These are phyloP conservation scores for Viola pubescens DNA, from an alignment of 441 rosid species.

Conservation along the genomic window DNA sequence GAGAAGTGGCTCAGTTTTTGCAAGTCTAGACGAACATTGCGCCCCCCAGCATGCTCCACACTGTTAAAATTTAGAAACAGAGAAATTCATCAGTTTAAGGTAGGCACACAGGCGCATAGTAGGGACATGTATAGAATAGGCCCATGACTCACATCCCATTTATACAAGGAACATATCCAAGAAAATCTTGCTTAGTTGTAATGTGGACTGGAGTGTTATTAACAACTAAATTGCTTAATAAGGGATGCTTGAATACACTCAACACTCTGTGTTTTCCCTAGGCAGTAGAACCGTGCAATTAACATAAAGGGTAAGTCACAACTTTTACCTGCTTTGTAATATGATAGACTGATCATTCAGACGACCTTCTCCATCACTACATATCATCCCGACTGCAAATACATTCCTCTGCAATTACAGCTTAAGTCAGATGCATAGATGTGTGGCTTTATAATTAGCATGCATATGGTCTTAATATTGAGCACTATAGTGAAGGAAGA, in stretches of 20 bases:
- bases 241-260: background rate
- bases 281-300: slow-evolving; percentile 9
- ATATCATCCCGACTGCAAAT: slow-evolving; percentile 88
- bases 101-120: background rate
- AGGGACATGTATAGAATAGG: background rate
- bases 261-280: slow-evolving; percentile 1
- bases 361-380: slow-evolving; percentile 95
- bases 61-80: slow-evolving; percentile 28
- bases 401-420: slow-evolving; percentile 65
- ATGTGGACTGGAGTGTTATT: too few species aligned
- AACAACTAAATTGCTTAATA: too few species aligned
- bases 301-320: slow-evolving; percentile 7
- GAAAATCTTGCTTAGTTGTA: too few species aligned
- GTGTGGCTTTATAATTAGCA: background rate
- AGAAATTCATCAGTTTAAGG: too few species aligned
- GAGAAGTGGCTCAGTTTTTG: slow-evolving; percentile 67
- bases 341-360: slow-evolving; percentile 80
- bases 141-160: too few species aligned
- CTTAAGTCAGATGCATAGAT: slow-evolving; percentile 22
- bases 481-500: too few species aligned
- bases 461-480: too few species aligned
- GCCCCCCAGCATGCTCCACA: slow-evolving; percentile 84
- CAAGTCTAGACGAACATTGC: slow-evolving; percentile 71
- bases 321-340: slow-evolving; percentile 80
- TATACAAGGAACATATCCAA: too few species aligned